Conservation (phyloP, 257 asterid genomes). For the Linaria vulgaris region DNA sequence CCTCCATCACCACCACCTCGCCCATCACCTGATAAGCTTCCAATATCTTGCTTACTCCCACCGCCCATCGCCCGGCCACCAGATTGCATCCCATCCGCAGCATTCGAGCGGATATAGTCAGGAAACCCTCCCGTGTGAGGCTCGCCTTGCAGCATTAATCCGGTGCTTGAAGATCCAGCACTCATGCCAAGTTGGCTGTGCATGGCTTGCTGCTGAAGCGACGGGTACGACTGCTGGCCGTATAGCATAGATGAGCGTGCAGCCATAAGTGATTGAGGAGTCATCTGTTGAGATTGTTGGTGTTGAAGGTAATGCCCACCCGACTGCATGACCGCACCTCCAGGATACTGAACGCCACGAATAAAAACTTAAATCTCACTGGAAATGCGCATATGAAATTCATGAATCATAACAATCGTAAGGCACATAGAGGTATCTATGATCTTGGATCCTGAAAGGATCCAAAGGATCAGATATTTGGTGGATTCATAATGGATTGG, state of each 20-base stretch:
- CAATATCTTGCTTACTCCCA: slow-evolving; percentile 69
- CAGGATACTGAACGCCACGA: slow-evolving; percentile 41
- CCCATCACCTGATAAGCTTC: slow-evolving; percentile 44
- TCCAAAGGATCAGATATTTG: background rate
- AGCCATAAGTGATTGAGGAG: slow-evolving; percentile 76
- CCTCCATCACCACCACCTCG: slow-evolving; percentile 56
- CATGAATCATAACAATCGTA: no score
- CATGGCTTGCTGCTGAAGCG: slow-evolving; percentile 76
- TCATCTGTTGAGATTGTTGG: slow-evolving; percentile 71
- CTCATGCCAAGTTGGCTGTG: slow-evolving; percentile 72
- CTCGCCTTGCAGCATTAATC: slow-evolving; percentile 80
- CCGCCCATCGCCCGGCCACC: slow-evolving; percentile 37
- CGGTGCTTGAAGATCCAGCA: slow-evolving; percentile 53
- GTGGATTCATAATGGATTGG: background rate
- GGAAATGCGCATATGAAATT: background rate
- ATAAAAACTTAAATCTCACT: background rate
- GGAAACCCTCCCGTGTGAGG: slow-evolving; percentile 56
- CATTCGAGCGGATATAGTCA: slow-evolving; percentile 45
- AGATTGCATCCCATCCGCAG: slow-evolving; percentile 25
- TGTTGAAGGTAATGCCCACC: slow-evolving; percentile 72
- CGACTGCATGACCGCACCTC: slow-evolving; percentile 66
- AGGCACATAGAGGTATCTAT: no score
- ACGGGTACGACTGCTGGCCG: slow-evolving; percentile 67
- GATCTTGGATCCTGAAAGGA: no score
- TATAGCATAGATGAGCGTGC: slow-evolving; percentile 80